phyloP scores from a whole-genome alignment of 106 monocot species.

The Platanthera guangdongensis region DNA sequence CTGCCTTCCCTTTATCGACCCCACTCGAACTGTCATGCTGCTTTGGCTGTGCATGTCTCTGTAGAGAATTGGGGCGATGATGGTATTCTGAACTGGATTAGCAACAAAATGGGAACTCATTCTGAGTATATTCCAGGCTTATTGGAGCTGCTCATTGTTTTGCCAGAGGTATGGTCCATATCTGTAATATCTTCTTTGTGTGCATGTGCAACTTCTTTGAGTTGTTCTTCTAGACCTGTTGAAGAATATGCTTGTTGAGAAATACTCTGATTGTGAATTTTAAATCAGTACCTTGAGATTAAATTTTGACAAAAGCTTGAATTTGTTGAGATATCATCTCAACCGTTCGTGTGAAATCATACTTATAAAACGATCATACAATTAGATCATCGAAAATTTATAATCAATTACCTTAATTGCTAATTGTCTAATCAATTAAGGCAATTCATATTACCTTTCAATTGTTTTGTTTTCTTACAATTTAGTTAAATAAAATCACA shows the following conservation, averaged over 20 bases:
- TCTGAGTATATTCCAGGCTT: slow-evolving; percentile 76
- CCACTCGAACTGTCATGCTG: slow-evolving; percentile 20
- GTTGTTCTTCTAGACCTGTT: background rate
- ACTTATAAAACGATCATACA: background rate
- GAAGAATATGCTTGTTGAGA: background rate
- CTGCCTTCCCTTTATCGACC: no score
- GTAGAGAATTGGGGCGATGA: slow-evolving; percentile 82
- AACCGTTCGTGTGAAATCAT: background rate
- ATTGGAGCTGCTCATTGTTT: slow-evolving; percentile 75
- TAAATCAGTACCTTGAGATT: background rate
- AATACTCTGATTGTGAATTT: background rate
- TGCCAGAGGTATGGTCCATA: slow-evolving; percentile 61
- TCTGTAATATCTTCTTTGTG: background rate
- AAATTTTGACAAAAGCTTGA: background rate
- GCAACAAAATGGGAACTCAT: slow-evolving; percentile 73
- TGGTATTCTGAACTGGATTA: slow-evolving; percentile 88
- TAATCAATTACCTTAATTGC: background rate
- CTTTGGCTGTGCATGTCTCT: slow-evolving; percentile 91
- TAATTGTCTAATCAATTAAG: no score
- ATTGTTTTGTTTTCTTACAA: no score
- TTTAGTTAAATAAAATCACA: no score
- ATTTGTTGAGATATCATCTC: background rate
- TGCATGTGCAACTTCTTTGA: background rate
- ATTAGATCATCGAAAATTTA: background rate
- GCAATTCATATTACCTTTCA: no score